phyloP scores from a whole-genome alignment of 2,329 filamentous ascomycete genomes.

The Zasmidium cellare region DNA sequence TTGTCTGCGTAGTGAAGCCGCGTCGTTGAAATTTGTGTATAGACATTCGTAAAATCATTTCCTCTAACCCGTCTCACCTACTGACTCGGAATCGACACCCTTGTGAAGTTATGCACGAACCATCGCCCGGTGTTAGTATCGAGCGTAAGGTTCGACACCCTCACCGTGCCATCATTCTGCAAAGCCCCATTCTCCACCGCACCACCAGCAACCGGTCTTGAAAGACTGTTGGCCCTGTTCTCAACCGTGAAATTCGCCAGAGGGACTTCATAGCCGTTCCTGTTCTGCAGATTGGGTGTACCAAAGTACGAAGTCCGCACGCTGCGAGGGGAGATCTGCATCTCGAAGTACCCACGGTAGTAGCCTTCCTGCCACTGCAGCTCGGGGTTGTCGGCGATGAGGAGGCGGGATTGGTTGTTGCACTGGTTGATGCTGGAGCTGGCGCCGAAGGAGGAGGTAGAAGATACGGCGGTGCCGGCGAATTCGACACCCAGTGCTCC shows the following conservation, averaged over 20 bases:
- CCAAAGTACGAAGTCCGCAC: constrained; percentile 65
- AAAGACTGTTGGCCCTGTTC: constrained; percentile 58
- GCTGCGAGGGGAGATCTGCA: constrained; percentile 56
- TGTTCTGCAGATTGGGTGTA: constrained; percentile 56
- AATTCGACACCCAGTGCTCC: constrained; percentile 48
- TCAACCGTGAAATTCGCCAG: constrained; percentile 68
- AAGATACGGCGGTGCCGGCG: constrained; percentile 65
- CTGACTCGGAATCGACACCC: neutral
- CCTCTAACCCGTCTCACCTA: too few relatives aligned
- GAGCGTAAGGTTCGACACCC: constrained; percentile 26
- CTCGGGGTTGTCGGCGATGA: constrained; percentile 55
- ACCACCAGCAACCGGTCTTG: constrained; percentile 48
- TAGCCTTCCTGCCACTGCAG: constrained; percentile 71
- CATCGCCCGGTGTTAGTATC: constrained; percentile 25
- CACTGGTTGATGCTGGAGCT: constrained; percentile 54
- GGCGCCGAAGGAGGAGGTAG: constrained; percentile 54
- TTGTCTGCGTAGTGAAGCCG: too few relatives aligned
- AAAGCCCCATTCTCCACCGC: constrained; percentile 57
- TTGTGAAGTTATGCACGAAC: constrained; percentile 15
- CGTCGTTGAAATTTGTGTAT: too few relatives aligned
- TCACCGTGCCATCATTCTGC: constrained; percentile 41
- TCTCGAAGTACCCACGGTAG: constrained; percentile 70
- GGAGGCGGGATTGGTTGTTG: constrained; percentile 45
- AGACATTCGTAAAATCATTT: too few relatives aligned
- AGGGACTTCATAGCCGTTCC: constrained; percentile 63